Evolutionary conservation across 768 basidiomycete genomes (phyloP), one percentile per base, ranked within the genome.

Genomic region (Suillus luteus): DNA sequence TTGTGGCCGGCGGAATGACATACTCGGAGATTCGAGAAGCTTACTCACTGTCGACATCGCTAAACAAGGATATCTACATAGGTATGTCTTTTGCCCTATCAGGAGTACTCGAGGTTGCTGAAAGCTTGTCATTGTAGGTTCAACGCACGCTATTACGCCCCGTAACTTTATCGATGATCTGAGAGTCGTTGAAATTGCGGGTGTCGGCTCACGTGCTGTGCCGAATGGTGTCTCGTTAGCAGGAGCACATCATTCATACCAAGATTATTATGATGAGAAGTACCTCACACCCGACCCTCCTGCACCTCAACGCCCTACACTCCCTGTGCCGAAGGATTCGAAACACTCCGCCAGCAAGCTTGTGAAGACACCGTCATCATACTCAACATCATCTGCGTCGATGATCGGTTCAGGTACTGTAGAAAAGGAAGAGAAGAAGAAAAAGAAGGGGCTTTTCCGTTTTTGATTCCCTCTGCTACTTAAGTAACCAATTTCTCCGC

Each of bases 1-100:
- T 99, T 75, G 82, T 98, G 27, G 92, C 93, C 15, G 97, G 97
- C 41, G 97, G 97, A 2, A 89, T 96, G 85, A 96, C 97, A 2
- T 95, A 95, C 73, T 96, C 95, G 0, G 97, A 99, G 77, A 90
- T 96, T 76, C 83, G 96, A 64, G 87, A 95, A 70, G 89, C 86
- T 54, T 99, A 98, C 72, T 82, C 88, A 58, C 80, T 96, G 17
- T 91, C 93, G 3, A 81, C 80, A 55, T 73, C 85, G 2, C 73
- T 93, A 60, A 90, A 91, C 70, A 95, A 91, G 75, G 97, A 99
- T 69, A 85, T 99, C 60, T 92, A 88, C 76, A 92, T 99, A 63
- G 97, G 96, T 96, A 69, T 59, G 72, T 63, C 8, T 10, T 15
- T 31, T 44, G 79, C 40, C 49, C 24, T 11, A 55, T 84, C 76